Base-by-base conservation (phyloP, 2,329 filamentous ascomycete species). In the Neurospora crassa region DNA sequence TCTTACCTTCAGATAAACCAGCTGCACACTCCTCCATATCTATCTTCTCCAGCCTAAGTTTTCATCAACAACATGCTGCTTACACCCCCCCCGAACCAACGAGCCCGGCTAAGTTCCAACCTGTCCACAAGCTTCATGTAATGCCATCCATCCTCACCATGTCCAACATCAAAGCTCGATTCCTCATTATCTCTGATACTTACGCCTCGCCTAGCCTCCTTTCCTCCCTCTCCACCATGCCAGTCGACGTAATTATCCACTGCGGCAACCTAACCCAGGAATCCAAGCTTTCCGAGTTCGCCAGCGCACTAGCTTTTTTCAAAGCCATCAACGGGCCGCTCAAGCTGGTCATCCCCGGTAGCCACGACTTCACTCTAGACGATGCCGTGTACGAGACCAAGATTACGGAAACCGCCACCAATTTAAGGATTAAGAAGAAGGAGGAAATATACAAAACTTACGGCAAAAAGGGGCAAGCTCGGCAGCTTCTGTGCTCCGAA, bases 261-360 rank as follows among this genome's bases (percentile, higher is more conserved):
- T 87, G 85, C 73, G 86, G 86, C 67, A 84, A 88, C 70, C 78
- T 88, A 2, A 87, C 84, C 0, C 77, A 81, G 1, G 77, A 77
- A 8, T 84, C 83, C 3, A 79, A 78, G 8, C 69, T 84, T 0
- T 68, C 74, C 1, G 85, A 87, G 72, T 83, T 82, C 63, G 76
- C 74, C 14, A 75, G 74, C 0, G 80, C 84, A 0, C 78, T 88
- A 12, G 71, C 78, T n/a, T 76, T 84, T 47, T 78, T 89, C 4
- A 75, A 80, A 4, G 69, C 71, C 1, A 75, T 86, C 24, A 74
- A 81, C 7, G 84, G 85, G 1, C 83, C 84, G 0, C 78, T 88
- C 5, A 88, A 87, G 73, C 79, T 88, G 3, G 81, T 83, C 67
- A 87, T 89, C 72, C 81, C 86, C 2, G 86, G 87, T 1, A 88